Conservation (phyloP, 345 rosid genomes). For the Firmiana major region DNA sequence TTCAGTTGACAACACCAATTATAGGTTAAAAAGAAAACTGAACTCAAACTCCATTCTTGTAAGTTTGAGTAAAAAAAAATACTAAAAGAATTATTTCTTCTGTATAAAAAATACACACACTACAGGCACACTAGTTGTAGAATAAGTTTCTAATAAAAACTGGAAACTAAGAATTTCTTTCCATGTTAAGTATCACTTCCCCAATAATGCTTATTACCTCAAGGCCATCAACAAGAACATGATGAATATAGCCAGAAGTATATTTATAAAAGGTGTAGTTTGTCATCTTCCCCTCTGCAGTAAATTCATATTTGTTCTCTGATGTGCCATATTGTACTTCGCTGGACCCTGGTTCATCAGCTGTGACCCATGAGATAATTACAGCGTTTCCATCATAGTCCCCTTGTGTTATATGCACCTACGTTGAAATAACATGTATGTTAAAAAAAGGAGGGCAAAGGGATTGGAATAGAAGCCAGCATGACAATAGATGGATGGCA, state of each 20-base stretch:
- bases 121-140: neutral
- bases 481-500: neutral
- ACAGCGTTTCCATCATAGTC: conserved; percentile 89
- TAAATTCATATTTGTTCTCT: conserved; percentile 41
- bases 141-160: neutral
- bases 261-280: conserved; percentile 81
- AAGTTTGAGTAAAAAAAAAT: conserved; percentile 9
- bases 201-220: conserved; percentile 41
- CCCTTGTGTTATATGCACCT: conserved; percentile 98
- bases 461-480: neutral
- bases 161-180: neutral
- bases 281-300: conserved; percentile 52
- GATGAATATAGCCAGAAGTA: conserved; percentile 85
- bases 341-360: conserved; percentile 58
- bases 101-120: neutral
- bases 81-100: neutral
- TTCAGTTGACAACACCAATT: neutral
- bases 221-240: conserved; percentile 65
- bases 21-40: neutral
- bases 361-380: conserved; percentile 84
- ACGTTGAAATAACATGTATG: conserved; percentile 5
- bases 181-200: neutral
- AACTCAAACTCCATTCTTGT: neutral
- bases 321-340: conserved; percentile 59
- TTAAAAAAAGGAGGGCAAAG: neutral